Conservation (phyloP, 495 filamentous ascomycete species). For the Trichoderma orchidacearum region DNA sequence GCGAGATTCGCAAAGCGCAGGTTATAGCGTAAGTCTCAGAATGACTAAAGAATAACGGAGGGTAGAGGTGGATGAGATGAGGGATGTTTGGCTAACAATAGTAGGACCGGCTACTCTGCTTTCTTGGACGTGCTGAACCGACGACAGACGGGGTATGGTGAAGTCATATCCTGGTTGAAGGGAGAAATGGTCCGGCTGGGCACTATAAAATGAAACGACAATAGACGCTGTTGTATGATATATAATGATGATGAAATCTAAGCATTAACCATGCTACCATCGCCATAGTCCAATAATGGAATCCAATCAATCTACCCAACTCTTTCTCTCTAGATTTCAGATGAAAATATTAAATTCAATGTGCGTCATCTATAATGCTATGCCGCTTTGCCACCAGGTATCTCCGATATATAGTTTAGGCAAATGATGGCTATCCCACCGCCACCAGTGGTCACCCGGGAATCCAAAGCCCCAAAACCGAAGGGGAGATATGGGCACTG, state of each 20-base stretch:
- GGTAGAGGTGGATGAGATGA: background rate
- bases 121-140: conserved; percentile 48
- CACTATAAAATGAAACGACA: conserved; percentile 2
- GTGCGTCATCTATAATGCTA: conserved; percentile 22
- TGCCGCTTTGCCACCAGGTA: conserved; percentile 53
- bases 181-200: conserved; percentile 19
- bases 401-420: conserved; percentile 36
- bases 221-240: too few species aligned
- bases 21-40: conserved; percentile 47
- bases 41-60: too few species aligned
- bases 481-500: conserved; percentile 49
- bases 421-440: conserved; percentile 33
- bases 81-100: background rate
- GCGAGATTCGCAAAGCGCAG: conserved; percentile 47
- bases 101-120: conserved; percentile 43
- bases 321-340: too few species aligned
- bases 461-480: conserved; percentile 37
- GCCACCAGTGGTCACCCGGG: conserved; percentile 38
- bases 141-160: conserved; percentile 54
- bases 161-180: conserved; percentile 50
- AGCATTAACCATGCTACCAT: too few species aligned
- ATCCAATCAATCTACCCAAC: too few species aligned
- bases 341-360: background rate
- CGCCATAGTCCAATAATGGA: too few species aligned
- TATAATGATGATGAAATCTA: too few species aligned